Evolutionary conservation across 1,139 yeast genomes (phyloP).

Genomic region (Taphrina populina): DNA sequence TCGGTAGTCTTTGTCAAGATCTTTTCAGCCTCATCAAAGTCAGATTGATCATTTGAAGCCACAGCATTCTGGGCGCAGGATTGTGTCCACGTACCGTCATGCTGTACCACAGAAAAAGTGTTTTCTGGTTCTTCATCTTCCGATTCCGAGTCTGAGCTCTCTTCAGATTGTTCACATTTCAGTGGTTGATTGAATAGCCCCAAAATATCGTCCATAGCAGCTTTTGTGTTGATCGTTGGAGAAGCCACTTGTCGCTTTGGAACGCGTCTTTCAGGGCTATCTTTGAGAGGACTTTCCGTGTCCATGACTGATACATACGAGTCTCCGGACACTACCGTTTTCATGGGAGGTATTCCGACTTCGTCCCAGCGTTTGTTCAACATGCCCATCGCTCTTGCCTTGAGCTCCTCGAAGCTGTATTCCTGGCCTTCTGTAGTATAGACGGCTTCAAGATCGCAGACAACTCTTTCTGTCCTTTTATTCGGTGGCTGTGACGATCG

Average conservation of each 20-base stretch:
- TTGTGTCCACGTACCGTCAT: slow-evolving; percentile 26
- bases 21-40: slow-evolving; percentile 34
- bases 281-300: slow-evolving; percentile 20
- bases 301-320: slow-evolving; percentile 31
- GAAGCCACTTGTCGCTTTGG: slow-evolving; percentile 41
- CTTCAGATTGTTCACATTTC: slow-evolving; percentile 45
- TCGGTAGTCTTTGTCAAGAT: no score
- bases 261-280: slow-evolving; percentile 1
- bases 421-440: slow-evolving; percentile 55
- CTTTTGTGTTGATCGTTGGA: slow-evolving; percentile 76
- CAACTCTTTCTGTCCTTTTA: slow-evolving; percentile 63
- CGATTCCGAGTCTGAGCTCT: slow-evolving; percentile 42
- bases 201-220: slow-evolving; percentile 72
- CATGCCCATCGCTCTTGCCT: slow-evolving; percentile 52
- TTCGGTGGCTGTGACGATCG: background rate
- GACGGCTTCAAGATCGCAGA: slow-evolving; percentile 52
- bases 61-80: slow-evolving; percentile 20
- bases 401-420: slow-evolving; percentile 61
- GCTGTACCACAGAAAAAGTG: slow-evolving; percentile 17
- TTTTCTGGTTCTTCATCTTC: slow-evolving; percentile 37
- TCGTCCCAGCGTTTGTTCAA: slow-evolving; percentile 24
- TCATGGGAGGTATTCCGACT: background rate
- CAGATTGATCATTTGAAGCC: slow-evolving; percentile 29
- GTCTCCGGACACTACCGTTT: slow-evolving; percentile 1
- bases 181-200: slow-evolving; percentile 73